Percentiles rank a stretch among this genome's conserved stretches.
Conservation (phyloP, 345 rosid species). For the Brassica napus region Da-Ae NC_063450.1:25443501-25444000, state of each 20-base stretch:
- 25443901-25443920: conserved; percentile 85
- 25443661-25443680: conserved; percentile 78
- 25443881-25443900: conserved; percentile 58
- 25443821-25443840: conserved; percentile 99
- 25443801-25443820: conserved; percentile 99
- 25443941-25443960: conserved; percentile 75
- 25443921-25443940: conserved; percentile 51
- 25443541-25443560: too few species aligned
- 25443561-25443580: too few species aligned
- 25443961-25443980: not conserved
- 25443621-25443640: not conserved
- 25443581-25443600: too few species aligned
- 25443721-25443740: conserved; percentile 99
- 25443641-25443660: conserved; percentile 26
- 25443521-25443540: too few species aligned
- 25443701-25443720: conserved; percentile 97
- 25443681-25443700: conserved; percentile 91
- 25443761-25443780: conserved; percentile 96
- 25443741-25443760: conserved; percentile 99
- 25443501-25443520: too few species aligned
- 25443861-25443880: conserved; percentile 45
- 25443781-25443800: conserved; percentile 88
- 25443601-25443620: too few species aligned
- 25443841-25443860: conserved; percentile 96
- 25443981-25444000: not conserved